Conservation (phyloP, 495 filamentous ascomycete species). For the Mycothermus thermophilus region DNA sequence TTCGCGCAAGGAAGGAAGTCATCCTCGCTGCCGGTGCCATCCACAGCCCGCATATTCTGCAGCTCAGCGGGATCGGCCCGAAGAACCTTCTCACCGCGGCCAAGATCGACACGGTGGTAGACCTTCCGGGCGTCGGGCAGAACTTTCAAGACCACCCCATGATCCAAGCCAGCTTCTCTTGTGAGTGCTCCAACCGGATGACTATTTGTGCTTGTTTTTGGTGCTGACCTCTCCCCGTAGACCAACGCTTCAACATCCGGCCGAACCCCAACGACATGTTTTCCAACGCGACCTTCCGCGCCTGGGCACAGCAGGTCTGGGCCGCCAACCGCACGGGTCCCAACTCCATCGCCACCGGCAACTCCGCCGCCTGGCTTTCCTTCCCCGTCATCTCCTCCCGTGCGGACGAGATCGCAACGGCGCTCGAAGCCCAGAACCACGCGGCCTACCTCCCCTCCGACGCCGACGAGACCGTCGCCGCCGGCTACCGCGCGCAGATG, state of each 20-base stretch:
- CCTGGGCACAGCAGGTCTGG: constrained; percentile 24
- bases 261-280: constrained; percentile 24
- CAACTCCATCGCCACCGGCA: constrained; percentile 30
- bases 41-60: constrained; percentile 43
- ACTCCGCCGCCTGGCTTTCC: constrained; percentile 31
- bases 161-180: constrained; percentile 16
- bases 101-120: constrained; percentile 29
- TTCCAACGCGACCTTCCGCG: constrained; percentile 24
- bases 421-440: constrained; percentile 25
- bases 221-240: too few relatives aligned
- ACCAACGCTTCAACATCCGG: too few relatives aligned
- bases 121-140: constrained; percentile 42
- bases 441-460: constrained; percentile 21
- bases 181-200: too few relatives aligned
- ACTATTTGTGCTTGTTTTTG: too few relatives aligned
- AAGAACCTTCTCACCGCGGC: constrained; percentile 25
- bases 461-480: constrained; percentile 26
- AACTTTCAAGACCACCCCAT: constrained; percentile 46
- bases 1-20: constrained; percentile 40
- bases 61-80: constrained; percentile 42
- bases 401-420: constrained; percentile 19
- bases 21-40: constrained; percentile 45
- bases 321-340: constrained; percentile 28
- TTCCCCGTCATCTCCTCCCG: constrained; percentile 31
- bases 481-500: constrained; percentile 35